Conservation (phyloP, 23 red algal genomes). For the Gracilaria vermiculophylla region DNA sequence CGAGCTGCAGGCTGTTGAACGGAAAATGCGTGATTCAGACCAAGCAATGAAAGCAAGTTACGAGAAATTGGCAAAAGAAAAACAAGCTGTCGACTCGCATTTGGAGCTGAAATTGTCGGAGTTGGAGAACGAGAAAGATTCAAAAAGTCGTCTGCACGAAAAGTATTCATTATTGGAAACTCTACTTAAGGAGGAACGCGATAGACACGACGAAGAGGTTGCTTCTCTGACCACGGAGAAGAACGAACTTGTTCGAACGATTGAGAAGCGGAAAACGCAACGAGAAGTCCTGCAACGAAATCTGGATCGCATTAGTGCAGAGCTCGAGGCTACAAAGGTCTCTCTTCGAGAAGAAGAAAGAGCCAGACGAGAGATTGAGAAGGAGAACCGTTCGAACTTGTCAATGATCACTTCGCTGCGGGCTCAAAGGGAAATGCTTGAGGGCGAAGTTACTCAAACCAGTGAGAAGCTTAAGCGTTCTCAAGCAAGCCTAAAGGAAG, state of each 20-base stretch:
- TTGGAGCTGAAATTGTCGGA: neutral
- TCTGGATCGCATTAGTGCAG: neutral
- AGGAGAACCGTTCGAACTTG: constrained; percentile 9
- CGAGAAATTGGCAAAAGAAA: neutral
- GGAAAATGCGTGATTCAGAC: constrained; percentile 24
- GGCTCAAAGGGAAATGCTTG: neutral
- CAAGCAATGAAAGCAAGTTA: neutral
- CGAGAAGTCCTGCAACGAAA: neutral
- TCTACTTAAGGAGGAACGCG: neutral
- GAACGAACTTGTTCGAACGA: neutral
- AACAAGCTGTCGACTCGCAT: neutral
- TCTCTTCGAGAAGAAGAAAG: neutral
- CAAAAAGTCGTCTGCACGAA: neutral
- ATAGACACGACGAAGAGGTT: neutral
- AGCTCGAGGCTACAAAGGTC: neutral
- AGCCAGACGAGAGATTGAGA: neutral
- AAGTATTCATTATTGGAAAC: neutral
- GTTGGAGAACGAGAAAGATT: neutral
- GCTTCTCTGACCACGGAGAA: neutral
- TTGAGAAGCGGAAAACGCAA: constrained; percentile 13
- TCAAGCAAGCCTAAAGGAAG: constrained; percentile 9
- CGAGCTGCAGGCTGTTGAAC: constrained; percentile 13
- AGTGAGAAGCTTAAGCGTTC: neutral
- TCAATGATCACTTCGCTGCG: neutral
- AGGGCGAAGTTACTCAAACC: neutral